Conservation (phyloP, 2,329 filamentous ascomycete genomes). For the Penicillium sp. region DNA sequence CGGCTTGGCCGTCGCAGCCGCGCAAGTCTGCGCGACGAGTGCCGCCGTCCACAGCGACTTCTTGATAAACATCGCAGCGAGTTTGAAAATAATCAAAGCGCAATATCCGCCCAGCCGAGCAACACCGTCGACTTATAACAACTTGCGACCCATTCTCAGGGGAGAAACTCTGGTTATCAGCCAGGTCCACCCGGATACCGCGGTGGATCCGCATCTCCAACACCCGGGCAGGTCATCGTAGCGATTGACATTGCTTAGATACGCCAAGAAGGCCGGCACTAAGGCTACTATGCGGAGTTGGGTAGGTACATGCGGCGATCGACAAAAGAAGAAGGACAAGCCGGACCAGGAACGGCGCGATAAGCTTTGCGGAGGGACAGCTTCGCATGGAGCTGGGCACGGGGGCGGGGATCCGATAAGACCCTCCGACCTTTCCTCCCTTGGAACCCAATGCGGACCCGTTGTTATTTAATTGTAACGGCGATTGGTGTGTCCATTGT, state of each 20-base stretch:
- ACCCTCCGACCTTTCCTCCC: not conserved
- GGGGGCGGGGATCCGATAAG: conserved; percentile 7
- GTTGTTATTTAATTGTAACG: not conserved
- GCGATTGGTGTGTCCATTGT: conserved; percentile 2
- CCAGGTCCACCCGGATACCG: not conserved
- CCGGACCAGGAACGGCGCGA: conserved; percentile 10
- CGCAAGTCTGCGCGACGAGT: conserved; percentile 12
- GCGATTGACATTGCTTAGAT: not conserved
- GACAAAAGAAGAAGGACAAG: conserved; percentile 15
- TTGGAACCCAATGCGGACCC: not conserved
- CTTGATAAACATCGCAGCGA: conserved; percentile 5
- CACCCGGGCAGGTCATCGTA: not conserved
- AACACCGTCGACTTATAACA: not conserved
- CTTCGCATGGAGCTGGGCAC: not conserved
- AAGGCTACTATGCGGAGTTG: conserved; percentile 5
- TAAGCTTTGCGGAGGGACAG: conserved; percentile 11
- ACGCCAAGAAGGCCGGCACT: not conserved
- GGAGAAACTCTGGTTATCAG: not conserved
- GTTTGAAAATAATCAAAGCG: not conserved
- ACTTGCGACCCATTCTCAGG: not conserved
- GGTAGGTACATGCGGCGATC: conserved; percentile 21
- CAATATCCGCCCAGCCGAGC: not conserved
- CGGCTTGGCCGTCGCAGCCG: conserved; percentile 21
- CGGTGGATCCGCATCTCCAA: not conserved
- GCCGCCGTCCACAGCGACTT: conserved; percentile 5